Evolutionary conservation across 2,329 filamentous ascomycete genomes (phyloP).

Genomic region (Pezicula rhizophila): DNA sequence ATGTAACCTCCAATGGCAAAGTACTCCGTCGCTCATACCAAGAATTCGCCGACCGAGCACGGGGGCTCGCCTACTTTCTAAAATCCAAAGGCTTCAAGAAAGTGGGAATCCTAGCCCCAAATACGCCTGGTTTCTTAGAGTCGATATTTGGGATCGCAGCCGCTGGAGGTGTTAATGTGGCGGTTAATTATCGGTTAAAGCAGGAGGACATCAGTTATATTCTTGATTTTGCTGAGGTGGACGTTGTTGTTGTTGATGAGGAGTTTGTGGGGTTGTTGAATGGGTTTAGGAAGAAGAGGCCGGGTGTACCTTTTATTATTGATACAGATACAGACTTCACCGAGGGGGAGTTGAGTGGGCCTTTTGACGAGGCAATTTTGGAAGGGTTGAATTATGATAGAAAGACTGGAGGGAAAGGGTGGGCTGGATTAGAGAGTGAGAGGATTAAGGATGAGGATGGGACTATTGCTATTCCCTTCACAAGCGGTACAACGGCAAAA

Average conservation of each 20-base stretch:
- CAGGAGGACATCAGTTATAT: conserved; percentile 85
- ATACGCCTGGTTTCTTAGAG: conserved; percentile 92
- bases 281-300: conserved; percentile 54
- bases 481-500: conserved; percentile 82
- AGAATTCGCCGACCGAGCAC: conserved; percentile 77
- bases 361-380: conserved; percentile 76
- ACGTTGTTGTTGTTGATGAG: conserved; percentile 78
- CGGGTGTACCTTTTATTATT: conserved; percentile 64
- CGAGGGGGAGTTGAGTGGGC: conserved; percentile 67
- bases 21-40: conserved; percentile 71
- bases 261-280: conserved; percentile 72
- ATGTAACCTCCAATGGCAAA: conserved; percentile 72
- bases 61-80: conserved; percentile 84
- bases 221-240: conserved; percentile 79
- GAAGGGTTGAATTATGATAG: conserved; percentile 73
- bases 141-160: conserved; percentile 82
- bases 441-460: conserved; percentile 65
- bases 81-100: conserved; percentile 66
- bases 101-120: conserved; percentile 82
- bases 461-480: conserved; percentile 84
- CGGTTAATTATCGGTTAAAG: conserved; percentile 70
- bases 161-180: conserved; percentile 72
- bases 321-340: conserved; percentile 77
- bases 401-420: conserved; percentile 61
- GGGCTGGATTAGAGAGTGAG: conserved; percentile 69